These are phyloP conservation scores for Aspergillus biplanus DNA, from an alignment of 495 filamentous ascomycete species.

Conservation along the genomic window DNA sequence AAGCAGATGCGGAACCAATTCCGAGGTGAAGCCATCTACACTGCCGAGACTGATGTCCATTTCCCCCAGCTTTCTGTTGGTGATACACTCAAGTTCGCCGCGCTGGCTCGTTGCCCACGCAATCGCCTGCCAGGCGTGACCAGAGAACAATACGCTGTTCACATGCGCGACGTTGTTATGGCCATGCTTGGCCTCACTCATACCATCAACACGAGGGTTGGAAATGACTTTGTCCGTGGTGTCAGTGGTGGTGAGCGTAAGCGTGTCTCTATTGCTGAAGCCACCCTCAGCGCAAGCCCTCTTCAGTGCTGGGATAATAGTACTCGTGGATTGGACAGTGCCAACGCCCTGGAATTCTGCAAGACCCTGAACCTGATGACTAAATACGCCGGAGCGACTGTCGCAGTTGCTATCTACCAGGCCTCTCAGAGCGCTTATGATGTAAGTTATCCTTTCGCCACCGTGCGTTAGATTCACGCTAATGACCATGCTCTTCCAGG, in stretches of 20 bases:
- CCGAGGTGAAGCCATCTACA: slow-evolving; percentile 72
- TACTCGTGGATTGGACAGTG: slow-evolving; percentile 83
- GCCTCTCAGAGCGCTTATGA: slow-evolving; percentile 83
- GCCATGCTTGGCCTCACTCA: slow-evolving; percentile 64
- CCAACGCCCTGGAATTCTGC: slow-evolving; percentile 75
- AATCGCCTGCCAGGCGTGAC: slow-evolving; percentile 54
- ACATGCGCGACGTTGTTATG: slow-evolving; percentile 64
- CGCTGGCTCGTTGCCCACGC: slow-evolving; percentile 53
- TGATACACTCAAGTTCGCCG: slow-evolving; percentile 67
- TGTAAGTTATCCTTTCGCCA: slow-evolving; percentile 6
- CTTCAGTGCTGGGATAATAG: slow-evolving; percentile 87
- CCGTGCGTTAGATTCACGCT: not conserved
- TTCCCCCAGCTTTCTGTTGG: slow-evolving; percentile 69
- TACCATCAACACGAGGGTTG: slow-evolving; percentile 59
- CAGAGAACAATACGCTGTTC: slow-evolving; percentile 48
- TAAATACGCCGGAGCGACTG: slow-evolving; percentile 74
- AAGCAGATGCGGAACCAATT: slow-evolving; percentile 68
- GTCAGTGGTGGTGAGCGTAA: slow-evolving; percentile 79
- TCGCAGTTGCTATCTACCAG: slow-evolving; percentile 84
- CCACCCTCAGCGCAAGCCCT: slow-evolving; percentile 72
- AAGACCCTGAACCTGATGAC: slow-evolving; percentile 77
- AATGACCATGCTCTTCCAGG: slow-evolving; percentile 6
- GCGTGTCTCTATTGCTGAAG: slow-evolving; percentile 54
- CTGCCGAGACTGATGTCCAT: slow-evolving; percentile 68
- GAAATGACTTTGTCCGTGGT: slow-evolving; percentile 84